A percentile compares a stretch with the other conserved stretches of the same genome.
These are phyloP conservation scores for Rhytidiadelphus loreus DNA, from an alignment of 225 moss, liverwort and hornwort species.

Conservation along the genomic window DNA sequence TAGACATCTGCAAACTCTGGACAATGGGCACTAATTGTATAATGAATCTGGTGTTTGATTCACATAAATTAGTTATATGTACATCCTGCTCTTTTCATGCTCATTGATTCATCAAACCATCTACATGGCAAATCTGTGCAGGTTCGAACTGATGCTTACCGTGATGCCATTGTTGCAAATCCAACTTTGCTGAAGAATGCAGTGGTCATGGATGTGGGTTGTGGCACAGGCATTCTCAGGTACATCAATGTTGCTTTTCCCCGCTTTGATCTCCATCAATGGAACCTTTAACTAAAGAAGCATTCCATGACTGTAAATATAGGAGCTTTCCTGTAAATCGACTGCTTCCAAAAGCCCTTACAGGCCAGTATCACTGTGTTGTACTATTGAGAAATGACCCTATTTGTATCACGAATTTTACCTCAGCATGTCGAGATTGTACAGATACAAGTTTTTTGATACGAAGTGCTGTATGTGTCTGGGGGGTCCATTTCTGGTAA, in stretches of 20 bases:
- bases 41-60: background rate
- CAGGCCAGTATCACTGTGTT: background rate
- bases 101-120: background rate
- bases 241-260: background rate
- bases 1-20: background rate
- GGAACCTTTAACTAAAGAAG: background rate
- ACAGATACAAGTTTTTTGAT: background rate
- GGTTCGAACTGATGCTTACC: constrained; percentile 75
- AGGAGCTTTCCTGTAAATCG: background rate
- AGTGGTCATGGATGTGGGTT: constrained; percentile 79
- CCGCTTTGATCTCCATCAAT: background rate
- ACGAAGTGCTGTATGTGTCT: background rate
- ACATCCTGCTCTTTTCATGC: background rate
- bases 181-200: constrained; percentile 61
- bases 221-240: constrained; percentile 82
- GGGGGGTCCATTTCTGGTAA: background rate
- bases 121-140: background rate
- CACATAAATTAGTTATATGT: background rate
- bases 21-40: background rate
- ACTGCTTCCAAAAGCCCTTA: background rate
- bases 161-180: constrained; percentile 61
- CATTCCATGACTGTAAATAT: background rate
- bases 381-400: background rate
- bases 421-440: background rate
- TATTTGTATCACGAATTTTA: background rate